A percentile compares a stretch with the other conserved stretches of the same genome.
phyloP scores from a whole-genome alignment of 2,329 filamentous ascomycete species.

The Colletotrichum simmondsii region DNA sequence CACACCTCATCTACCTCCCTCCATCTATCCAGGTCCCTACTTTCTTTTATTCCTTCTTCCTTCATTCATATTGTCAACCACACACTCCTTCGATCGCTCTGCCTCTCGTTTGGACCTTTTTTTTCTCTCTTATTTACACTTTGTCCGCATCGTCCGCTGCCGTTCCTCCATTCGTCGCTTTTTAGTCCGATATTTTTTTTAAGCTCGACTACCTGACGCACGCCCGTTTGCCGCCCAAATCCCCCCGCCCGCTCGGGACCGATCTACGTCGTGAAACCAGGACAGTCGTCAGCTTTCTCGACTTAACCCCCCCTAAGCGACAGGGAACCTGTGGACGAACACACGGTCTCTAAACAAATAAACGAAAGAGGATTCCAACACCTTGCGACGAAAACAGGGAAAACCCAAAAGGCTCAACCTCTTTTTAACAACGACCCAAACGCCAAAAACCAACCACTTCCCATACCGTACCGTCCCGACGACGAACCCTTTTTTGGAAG shows the following conservation, averaged over 20 bases:
- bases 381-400: constrained; percentile 10
- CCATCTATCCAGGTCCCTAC: not conserved
- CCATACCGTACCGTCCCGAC: not conserved
- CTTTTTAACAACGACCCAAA: not conserved
- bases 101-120: constrained; percentile 18
- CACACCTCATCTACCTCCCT: not conserved
- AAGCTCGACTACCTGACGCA: constrained; percentile 25
- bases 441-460: no score
- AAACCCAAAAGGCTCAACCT: not conserved
- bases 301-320: constrained; percentile 7
- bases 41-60: constrained; percentile 14
- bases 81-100: constrained; percentile 12
- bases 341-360: constrained; percentile 29
- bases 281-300: constrained; percentile 23
- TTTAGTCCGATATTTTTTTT: constrained; percentile 20
- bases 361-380: not conserved
- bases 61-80: constrained; percentile 6
- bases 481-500: not conserved
- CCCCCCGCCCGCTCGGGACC: constrained; percentile 28
- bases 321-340: constrained; percentile 14
- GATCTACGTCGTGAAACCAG: constrained; percentile 30
- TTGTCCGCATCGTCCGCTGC: constrained; percentile 8
- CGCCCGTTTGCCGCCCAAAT: constrained; percentile 18
- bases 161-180: constrained; percentile 21
- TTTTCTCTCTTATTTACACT: constrained; percentile 12